These are phyloP conservation scores for Chlorokybus atmophyticus DNA, from an alignment of 139 green algal species.

Conservation along the genomic window DNA sequence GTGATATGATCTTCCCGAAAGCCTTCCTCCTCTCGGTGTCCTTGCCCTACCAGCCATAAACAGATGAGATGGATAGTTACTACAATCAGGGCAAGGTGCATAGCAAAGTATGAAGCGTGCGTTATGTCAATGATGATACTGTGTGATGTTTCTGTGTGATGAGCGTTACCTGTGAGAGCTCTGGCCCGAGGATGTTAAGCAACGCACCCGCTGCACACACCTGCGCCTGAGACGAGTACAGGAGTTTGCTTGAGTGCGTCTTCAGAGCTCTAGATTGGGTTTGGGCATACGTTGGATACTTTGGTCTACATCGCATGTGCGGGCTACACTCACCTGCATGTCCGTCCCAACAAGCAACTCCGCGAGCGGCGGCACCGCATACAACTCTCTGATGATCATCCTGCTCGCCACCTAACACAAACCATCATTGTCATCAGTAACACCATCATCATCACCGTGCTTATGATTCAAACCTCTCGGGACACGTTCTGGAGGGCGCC, in stretches of 20 bases:
- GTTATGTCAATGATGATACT: no score
- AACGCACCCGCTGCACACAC: slow-evolving; percentile 46
- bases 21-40: no score
- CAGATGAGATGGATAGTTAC: no score
- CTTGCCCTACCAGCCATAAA: no score
- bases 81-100: no score
- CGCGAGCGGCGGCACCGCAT: slow-evolving; percentile 37
- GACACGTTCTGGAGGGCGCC: slow-evolving; percentile 60
- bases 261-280: not conserved
- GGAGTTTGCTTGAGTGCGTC: slow-evolving; percentile 2
- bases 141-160: no score
- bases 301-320: not conserved
- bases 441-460: no score
- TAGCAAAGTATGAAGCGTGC: no score
- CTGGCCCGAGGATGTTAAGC: slow-evolving; percentile 46
- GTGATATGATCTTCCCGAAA: no score
- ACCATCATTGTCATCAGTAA: no score
- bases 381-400: slow-evolving; percentile 33
- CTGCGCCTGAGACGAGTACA: slow-evolving; percentile 20
- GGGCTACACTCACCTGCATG: slow-evolving; percentile 11
- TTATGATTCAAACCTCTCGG: no score
- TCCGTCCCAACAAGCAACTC: slow-evolving; percentile 37
- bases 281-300: not conserved
- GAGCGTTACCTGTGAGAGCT: no score
- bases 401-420: slow-evolving; percentile 44